Evolutionary conservation across 2,329 filamentous ascomycete genomes (phyloP).

Genomic region (Calonectria pauciramosa): DNA sequence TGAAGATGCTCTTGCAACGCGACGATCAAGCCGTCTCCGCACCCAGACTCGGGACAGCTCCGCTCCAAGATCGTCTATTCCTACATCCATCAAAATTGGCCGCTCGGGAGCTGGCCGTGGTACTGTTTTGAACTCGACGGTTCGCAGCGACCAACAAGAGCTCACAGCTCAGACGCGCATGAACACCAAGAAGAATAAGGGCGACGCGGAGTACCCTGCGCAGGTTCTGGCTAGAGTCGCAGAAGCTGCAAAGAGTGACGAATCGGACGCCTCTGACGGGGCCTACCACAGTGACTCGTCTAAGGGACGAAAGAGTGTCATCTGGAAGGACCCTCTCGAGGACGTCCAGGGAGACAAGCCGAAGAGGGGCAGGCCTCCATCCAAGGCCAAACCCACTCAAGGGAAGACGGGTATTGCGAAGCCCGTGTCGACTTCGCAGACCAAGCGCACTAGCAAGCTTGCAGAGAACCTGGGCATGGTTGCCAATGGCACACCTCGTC

Average conservation of each 20-base stretch:
- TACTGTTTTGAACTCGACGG: conserved; percentile 38
- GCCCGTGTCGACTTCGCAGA: conserved; percentile 43
- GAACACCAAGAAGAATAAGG: conserved; percentile 54
- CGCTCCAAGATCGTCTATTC: conserved; percentile 50
- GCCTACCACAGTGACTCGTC: conserved; percentile 15
- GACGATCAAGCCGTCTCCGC: conserved; percentile 53
- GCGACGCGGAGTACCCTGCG: conserved; percentile 51
- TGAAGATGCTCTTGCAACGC: conserved; percentile 34
- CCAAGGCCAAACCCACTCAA: conserved; percentile 41
- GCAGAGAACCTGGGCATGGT: conserved; percentile 51
- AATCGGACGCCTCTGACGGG: conserved; percentile 35
- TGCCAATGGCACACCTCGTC: conserved; percentile 52
- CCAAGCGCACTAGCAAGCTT: conserved; percentile 45
- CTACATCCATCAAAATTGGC: conserved; percentile 51
- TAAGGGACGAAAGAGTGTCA: conserved; percentile 48
- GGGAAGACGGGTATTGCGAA: conserved; percentile 49
- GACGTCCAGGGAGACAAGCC: conserved; percentile 45
- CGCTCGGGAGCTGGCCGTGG: conserved; percentile 44
- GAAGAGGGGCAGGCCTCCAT: conserved; percentile 39
- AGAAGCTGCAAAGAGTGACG: conserved; percentile 39
- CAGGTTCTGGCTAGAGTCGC: conserved; percentile 50
- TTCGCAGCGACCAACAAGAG: conserved; percentile 51
- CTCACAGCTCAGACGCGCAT: conserved; percentile 49
- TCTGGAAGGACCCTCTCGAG: conserved; percentile 52
- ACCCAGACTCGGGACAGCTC: conserved; percentile 23